Evolutionary conservation across 129 eudicot species (phyloP).

Genomic region (Pseudognaphalium luteoalbum): DNA sequence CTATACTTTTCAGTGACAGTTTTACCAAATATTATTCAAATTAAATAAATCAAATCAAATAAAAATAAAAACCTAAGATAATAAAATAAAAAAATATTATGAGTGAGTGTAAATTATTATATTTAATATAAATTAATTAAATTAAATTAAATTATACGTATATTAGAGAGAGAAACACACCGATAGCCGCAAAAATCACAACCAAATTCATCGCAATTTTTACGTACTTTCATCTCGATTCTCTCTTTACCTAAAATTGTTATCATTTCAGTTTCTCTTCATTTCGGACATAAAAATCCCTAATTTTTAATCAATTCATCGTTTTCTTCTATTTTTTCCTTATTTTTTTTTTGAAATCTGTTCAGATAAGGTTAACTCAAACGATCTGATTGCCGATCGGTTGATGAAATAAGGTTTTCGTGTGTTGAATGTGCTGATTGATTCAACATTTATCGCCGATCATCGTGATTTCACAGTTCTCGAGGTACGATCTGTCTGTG

Average conservation of each 20-base stretch:
- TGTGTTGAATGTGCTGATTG: conserved; percentile 25
- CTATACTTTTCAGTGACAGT: conserved; percentile 28
- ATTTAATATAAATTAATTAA: background rate
- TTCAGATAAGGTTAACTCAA: conserved; percentile 24
- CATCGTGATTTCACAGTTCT: conserved; percentile 36
- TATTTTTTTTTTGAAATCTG: conserved; percentile 1
- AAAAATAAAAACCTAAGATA: background rate
- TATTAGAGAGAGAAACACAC: conserved; percentile 33
- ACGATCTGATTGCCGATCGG: conserved; percentile 38
- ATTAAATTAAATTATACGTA: conserved; percentile 4
- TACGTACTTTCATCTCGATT: conserved; percentile 27
- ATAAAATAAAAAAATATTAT: too few relatives aligned
- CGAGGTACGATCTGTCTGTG: conserved; percentile 47
- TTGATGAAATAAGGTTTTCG: conserved; percentile 14
- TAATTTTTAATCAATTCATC: conserved; percentile 17
- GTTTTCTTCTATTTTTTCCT: background rate
- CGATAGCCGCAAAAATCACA: conserved; percentile 43
- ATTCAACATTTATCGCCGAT: conserved; percentile 40
- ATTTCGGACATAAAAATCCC: conserved; percentile 15
- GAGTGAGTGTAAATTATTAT: background rate
- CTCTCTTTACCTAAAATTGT: conserved; percentile 30
- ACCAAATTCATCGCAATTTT: conserved; percentile 21
- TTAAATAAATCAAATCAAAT: too few relatives aligned
- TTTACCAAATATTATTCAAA: conserved; percentile 11
- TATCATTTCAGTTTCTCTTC: conserved; percentile 14